phyloP scores from a whole-genome alignment of 352 stramenopile genomes.

The Pythium oligandrum region DNA sequence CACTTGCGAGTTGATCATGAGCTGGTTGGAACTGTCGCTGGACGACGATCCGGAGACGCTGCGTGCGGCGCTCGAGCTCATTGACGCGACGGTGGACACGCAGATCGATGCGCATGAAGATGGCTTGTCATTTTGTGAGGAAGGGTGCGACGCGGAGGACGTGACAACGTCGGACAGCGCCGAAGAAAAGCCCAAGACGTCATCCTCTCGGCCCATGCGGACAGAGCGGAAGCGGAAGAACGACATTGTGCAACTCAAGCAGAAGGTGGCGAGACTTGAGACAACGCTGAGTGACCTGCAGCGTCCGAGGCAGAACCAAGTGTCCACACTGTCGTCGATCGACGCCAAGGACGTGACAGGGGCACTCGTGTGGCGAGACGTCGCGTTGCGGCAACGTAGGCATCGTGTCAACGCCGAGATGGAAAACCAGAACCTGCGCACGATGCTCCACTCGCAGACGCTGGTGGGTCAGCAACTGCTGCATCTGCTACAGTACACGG shows the following conservation, averaged over 20 bases:
- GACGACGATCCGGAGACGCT: constrained; percentile 17
- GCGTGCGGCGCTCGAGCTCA: constrained; percentile 14
- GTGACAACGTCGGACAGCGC: too few species aligned
- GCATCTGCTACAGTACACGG: neutral
- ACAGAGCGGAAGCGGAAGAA: too few species aligned
- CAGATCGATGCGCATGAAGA: neutral
- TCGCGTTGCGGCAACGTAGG: neutral
- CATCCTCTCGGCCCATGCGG: too few species aligned
- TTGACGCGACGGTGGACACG: constrained; percentile 1
- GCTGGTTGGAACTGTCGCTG: constrained; percentile 2
- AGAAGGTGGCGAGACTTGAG: too few species aligned
- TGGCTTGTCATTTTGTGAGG: too few species aligned
- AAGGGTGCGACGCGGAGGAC: too few species aligned
- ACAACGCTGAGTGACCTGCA: too few species aligned
- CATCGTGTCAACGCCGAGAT: neutral
- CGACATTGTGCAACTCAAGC: too few species aligned
- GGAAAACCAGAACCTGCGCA: neutral
- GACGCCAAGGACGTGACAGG: neutral
- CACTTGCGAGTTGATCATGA: neutral
- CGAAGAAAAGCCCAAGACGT: too few species aligned
- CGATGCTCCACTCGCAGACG: neutral
- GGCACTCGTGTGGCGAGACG: neutral
- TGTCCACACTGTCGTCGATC: neutral
- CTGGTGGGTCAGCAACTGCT: neutral
- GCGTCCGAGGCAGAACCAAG: too few species aligned